Percentiles rank a stretch among this genome's conserved stretches.
These are phyloP conservation scores for Selaginella tamariscina DNA, from an alignment of 75 land plant species.

Conservation along the genomic window DNA sequence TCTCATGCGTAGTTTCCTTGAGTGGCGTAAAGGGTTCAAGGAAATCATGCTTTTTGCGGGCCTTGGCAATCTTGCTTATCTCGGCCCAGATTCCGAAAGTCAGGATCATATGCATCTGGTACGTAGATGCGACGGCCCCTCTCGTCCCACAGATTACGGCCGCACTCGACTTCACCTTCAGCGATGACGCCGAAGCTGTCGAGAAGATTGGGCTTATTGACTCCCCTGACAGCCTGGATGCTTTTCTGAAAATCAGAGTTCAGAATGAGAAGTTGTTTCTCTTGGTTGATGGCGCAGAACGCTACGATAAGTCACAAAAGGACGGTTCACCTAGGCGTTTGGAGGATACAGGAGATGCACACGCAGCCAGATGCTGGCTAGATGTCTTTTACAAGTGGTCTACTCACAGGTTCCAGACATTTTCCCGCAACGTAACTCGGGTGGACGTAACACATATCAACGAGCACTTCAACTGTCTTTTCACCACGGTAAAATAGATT, in stretches of 20 bases:
- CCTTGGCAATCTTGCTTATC: slow-evolving; percentile 3
- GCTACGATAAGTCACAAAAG: slow-evolving; percentile 1
- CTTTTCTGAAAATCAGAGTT: slow-evolving; percentile 2
- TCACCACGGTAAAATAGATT: slow-evolving; percentile 1
- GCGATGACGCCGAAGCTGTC: slow-evolving; percentile 4
- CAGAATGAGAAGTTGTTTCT: slow-evolving; percentile 1
- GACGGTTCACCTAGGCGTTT: slow-evolving; percentile 3
- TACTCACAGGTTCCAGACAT: slow-evolving; percentile 3
- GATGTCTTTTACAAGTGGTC: slow-evolving; percentile 3
- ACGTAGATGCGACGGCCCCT: background rate
- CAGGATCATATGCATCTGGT: slow-evolving; percentile 3
- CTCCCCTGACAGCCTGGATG: slow-evolving; percentile 4
- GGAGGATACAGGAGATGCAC: slow-evolving; percentile 1
- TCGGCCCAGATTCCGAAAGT: slow-evolving; percentile 1
- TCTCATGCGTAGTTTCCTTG: slow-evolving; percentile 3
- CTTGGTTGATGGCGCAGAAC: slow-evolving; percentile 3
- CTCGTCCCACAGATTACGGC: slow-evolving; percentile 4
- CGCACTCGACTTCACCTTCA: background rate
- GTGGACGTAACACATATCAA: slow-evolving; percentile 3
- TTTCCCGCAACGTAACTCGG: slow-evolving; percentile 1
- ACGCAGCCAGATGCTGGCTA: background rate
- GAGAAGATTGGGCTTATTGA: slow-evolving; percentile 3
- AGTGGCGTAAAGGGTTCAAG: slow-evolving; percentile 1
- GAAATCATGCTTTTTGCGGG: slow-evolving; percentile 3
- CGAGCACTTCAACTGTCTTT: background rate